Evolutionary conservation across 805 yeast species (phyloP), one percentile per base, ranked within the genome.

Genomic region (Clavispora asparagi): DNA sequence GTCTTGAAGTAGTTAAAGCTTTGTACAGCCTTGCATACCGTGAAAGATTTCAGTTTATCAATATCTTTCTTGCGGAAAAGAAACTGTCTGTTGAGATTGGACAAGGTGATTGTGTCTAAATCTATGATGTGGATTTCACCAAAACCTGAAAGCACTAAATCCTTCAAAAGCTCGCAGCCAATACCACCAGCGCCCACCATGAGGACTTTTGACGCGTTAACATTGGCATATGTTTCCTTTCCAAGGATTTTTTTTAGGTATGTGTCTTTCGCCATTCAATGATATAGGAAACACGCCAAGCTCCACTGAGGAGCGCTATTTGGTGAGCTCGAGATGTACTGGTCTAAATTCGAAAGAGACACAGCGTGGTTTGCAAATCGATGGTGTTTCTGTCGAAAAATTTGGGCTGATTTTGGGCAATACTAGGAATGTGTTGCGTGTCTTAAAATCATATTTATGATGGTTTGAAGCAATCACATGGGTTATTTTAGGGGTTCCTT

Each of bases 131-230:
- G 95, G 46, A 91, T 83, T 58, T 87, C 95, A 3, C 94, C 94
- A 53, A 84, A 85, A 7, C 94, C 91, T 63, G 87, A 73, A 51
- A 89, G 66, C 6, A 87, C 80, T 42, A 91, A 69, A 59, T 91
- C 85, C 60, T 91, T 91, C 47, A 91, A 70, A 39, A 91, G 68
- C 63, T 91, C 98, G 62, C 96, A 91, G 2, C 98, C 98, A 53
- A 91, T 90, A 7, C 98, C 98, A 28, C 98, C 98, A 1, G 97
- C 96, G 4, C 98, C 98, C 2, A 91, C 95, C 66, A 91, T 70
- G 27, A 91, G 68, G 12, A 90, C 87, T 51, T 79, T 83, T 7
- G 86, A 53, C 9, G 50, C 41, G 12, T 59, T 56, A 37, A 78
- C 55, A 28, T 59, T 49, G 1, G 47, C 42, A 39, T 62, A 63